Base-by-base conservation (phyloP, 2,329 filamentous ascomycete species). In the Paramyrothecium sp. region DNA sequence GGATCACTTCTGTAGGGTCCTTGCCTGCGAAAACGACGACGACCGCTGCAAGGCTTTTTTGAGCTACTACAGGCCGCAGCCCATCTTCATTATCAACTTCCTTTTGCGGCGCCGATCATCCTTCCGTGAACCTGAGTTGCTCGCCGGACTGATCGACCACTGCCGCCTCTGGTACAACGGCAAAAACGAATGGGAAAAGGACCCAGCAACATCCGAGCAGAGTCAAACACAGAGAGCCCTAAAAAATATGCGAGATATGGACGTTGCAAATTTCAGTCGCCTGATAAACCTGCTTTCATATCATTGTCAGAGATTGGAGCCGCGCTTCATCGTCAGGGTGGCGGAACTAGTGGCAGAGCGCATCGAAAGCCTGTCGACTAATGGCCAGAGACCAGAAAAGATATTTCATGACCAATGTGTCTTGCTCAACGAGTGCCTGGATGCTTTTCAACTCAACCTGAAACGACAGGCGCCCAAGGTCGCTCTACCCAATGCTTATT, bases 221-320 rank as follows among this genome's bases (percentile, higher is more conserved):
- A 52, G 17, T 10, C 34, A 23, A 12, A 20, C 26, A 41, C 33
- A 57, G 7, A 56, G 56, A 49, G 54, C 60, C 48, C 56, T 52
- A 22, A 57, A 49, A 10, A 49, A 57, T 11, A 65, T 65, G 59
- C 55, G 56, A 11, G 56, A 46, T 12, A 61, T 67, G 46, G 56
- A 61, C 7, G 54, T 62, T 19, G 59, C 64, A 17, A 64, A 68
- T 12, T 67, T 73, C 41, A 56, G 55, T 26, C 54, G 61, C 17
- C 58, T 66, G 19, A 62, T 71, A 59, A 56, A 62, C 16, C 54
- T 68, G 13, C 61, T 75, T 10, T 63, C 64, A 20, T 56, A 62
- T 19, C 72, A 74, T 52, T 71, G 70, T 48, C 61, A 67, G 19
- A 65, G 70, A 10, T 54, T 72, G 34, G 72, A 75, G 54, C 69